Conservation (phyloP, 495 filamentous ascomycete genomes). For the Tetracladium marchalianum region DNA sequence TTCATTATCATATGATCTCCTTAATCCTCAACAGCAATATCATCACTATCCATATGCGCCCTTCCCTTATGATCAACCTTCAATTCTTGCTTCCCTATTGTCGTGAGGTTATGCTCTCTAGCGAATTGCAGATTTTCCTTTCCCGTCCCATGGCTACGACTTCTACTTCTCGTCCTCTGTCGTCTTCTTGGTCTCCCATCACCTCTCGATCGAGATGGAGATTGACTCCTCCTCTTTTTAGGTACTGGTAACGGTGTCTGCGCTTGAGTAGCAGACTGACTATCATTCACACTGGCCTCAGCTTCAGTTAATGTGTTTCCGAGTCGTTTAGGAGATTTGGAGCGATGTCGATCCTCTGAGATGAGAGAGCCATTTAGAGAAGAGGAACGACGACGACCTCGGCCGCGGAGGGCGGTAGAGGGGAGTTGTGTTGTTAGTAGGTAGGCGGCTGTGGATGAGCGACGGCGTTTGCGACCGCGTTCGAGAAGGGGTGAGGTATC, state of each 20-base stretch:
- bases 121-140: too few species aligned
- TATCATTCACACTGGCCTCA: neutral
- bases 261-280: too few species aligned
- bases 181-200: constrained; percentile 5
- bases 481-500: neutral
- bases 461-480: constrained; percentile 17
- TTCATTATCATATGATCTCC: too few species aligned
- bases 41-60: neutral
- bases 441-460: constrained; percentile 1
- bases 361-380: neutral
- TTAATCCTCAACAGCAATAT: neutral
- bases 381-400: constrained; percentile 12
- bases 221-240: constrained; percentile 7
- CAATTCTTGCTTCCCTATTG: too few species aligned
- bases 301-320: neutral
- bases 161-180: constrained; percentile 10
- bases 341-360: too few species aligned
- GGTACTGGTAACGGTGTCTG: too few species aligned
- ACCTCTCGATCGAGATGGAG: constrained; percentile 2
- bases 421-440: constrained; percentile 1
- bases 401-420: constrained; percentile 13
- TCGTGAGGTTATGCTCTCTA: too few species aligned
- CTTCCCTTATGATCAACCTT: neutral
- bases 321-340: too few species aligned
- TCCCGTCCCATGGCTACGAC: constrained; percentile 1